Evolutionary conservation across 2,329 filamentous ascomycete genomes (phyloP), one percentile per base, ranked within the genome.

Genomic region (Geosmithia morbida): DNA sequence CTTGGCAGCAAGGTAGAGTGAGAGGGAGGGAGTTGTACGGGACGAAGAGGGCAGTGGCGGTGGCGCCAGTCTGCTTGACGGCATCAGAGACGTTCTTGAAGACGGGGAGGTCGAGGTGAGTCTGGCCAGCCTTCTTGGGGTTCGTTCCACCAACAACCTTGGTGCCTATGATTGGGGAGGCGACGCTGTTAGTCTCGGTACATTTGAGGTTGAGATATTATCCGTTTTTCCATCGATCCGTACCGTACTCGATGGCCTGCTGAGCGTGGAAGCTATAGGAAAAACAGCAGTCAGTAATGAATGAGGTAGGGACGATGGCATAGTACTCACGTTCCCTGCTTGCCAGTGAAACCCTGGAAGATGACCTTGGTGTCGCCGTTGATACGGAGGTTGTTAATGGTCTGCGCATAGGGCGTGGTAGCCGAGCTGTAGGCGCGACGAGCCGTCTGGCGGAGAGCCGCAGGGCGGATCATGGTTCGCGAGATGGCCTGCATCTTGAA

Each of bases 211-310:
- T 42, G 40, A 18, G 18, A 26, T 14, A 44, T 18, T 41, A 29
- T 48, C 41, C 41, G 43, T 26, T 26, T 26, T 20, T 43, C 41
- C 20, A 26, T 41, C 19, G n/a, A 42, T 48, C 54, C 66, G 64
- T 86, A 94, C 87, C 92, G 71, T 98, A 98, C 68, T 94, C 92
- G 69, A 98, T 96, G 56, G 92, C 92, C 73, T 96, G 89, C 66
- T 87, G 79, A 56, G 92, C 92, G 69, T 98, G 92, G 77, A 98
- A 98, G 59, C 90, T 97, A 57, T 48, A 20, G 14, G 14, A 37
- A 37, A 37, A 37, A 37, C 6, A 3, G 6, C 33, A 37, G 18
- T 37, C 14, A 37, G 46, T 10, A 20, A 43, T 11, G 22, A 22
- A 22, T 3, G 10, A 43, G 17, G 16, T n/a, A 19, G 8, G 8